Conservation (phyloP, 2,329 filamentous ascomycete genomes). For the Pseudopithomyces chartarum region DNA sequence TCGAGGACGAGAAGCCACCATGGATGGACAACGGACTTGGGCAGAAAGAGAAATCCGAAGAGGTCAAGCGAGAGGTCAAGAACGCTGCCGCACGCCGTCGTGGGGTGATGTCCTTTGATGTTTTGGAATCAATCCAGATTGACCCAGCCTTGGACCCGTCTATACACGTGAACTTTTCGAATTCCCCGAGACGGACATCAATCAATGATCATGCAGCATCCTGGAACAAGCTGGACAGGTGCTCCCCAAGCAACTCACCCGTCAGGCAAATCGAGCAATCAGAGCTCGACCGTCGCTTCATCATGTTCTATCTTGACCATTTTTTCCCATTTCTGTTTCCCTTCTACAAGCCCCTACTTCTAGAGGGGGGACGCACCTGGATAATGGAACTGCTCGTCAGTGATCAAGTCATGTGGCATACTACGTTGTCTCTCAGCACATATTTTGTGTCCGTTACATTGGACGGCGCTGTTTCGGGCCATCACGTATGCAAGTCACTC, state of each 20-base stretch:
- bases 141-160: not conserved
- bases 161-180: not conserved
- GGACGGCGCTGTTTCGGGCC: constrained; percentile 4
- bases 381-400: constrained; percentile 3
- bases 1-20: constrained; percentile 2
- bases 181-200: not conserved
- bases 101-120: not conserved
- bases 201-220: constrained; percentile 4
- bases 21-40: constrained; percentile 9
- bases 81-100: constrained; percentile 6
- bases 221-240: not conserved
- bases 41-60: constrained; percentile 8
- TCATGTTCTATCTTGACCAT: constrained; percentile 7
- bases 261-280: constrained; percentile 2
- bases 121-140: constrained; percentile 6
- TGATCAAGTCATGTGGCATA: constrained; percentile 6
- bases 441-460: constrained; percentile 8
- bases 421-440: constrained; percentile 6
- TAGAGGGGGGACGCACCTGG: constrained; percentile 1
- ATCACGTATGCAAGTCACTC: constrained; percentile 5
- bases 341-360: constrained; percentile 1
- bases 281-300: constrained; percentile 12
- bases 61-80: constrained; percentile 15
- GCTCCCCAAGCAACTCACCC: not conserved
- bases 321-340: constrained; percentile 6